A percentile compares a stretch with the other conserved stretches of the same genome.
Conservation (phyloP, 2,329 filamentous ascomycete species). For the Zopfia rhizophila region DNA sequence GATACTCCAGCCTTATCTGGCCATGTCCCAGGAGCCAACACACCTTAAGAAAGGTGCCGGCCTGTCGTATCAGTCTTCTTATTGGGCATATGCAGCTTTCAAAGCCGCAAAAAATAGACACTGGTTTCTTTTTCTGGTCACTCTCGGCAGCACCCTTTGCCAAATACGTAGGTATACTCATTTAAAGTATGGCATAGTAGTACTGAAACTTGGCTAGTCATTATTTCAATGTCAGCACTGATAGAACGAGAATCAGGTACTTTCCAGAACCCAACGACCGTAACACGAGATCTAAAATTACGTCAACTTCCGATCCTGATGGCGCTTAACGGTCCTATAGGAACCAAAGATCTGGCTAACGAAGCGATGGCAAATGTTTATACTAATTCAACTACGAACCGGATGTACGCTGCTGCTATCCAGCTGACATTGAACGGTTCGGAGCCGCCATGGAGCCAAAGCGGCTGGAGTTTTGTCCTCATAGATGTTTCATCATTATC, state of each 20-base stretch:
- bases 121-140: conserved; percentile 24
- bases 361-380: conserved; percentile 8
- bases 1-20: conserved; percentile 31
- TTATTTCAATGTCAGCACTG: conserved; percentile 32
- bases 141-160: conserved; percentile 22
- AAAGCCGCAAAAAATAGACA: conserved; percentile 25
- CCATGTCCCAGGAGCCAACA: conserved; percentile 26
- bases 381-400: conserved; percentile 19
- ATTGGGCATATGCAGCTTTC: conserved; percentile 25
- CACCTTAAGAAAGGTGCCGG: conserved; percentile 22
- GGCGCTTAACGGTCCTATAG: too few relatives aligned
- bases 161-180: conserved; percentile 23
- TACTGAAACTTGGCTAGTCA: neutral
- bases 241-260: conserved; percentile 24
- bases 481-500: conserved; percentile 12
- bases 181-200: neutral
- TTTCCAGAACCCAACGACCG: conserved; percentile 2
- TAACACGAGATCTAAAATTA: conserved; percentile 17
- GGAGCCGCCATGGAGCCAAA: conserved; percentile 23
- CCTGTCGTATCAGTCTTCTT: conserved; percentile 27
- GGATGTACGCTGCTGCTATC: conserved; percentile 24
- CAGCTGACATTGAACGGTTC: conserved; percentile 23
- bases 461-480: conserved; percentile 29
- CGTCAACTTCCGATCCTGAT: conserved; percentile 23
- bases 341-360: neutral